Evolutionary conservation across 2,329 filamentous ascomycete genomes (phyloP), one percentile per base, ranked within the genome.

Genomic region (Ophiosphaerella korrae): DNA sequence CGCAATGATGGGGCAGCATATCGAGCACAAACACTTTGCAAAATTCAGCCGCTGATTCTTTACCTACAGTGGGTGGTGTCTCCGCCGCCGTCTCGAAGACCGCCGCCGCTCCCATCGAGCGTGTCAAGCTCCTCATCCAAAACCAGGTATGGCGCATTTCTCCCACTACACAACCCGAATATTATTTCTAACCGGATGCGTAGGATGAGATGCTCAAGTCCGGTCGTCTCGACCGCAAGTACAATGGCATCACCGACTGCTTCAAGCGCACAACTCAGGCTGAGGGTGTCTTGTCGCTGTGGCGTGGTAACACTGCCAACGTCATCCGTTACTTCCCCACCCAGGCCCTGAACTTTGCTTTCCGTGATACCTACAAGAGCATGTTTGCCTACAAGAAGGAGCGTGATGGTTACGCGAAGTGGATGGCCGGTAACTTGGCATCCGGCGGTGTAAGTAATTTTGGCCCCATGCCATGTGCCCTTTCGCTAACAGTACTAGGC

Each of bases 351-450:
- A 99, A 99, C 92, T 99, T 99, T 78, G 94, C 94, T 79, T 99
- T 99, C 94, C 94, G 94, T 82, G 94, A 99, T 82, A 97, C 95
- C 88, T 99, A 97, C 92, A 99, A 99, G 92, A 86, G 89, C 77
- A 95, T 99, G 92, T 99, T 99, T 88, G 90, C 91, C 78, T 99
- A 91, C 92, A 99, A 97, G 92, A 97, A 97, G 90, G 94, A 99
- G 63, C 88, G 88, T 82, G 94, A 99, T 80, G 94, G 94, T 76
- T 99, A 99, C 82, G 84, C 82, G 78, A 92, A 92, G 89, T 99
- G 94, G 94, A 97, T 99, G 94, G 86, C 84, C 70, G 94, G 94
- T 87, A 99, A 99, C 91, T 85, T 99, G 83, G 94, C 94, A 78
- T 99, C 94, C 75, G 94, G 94, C 91, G 94, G 94, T 96, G 92